Evolutionary conservation across 2,329 filamentous ascomycete genomes (phyloP).

Genomic region (Aspergillus alliaceus): DNA sequence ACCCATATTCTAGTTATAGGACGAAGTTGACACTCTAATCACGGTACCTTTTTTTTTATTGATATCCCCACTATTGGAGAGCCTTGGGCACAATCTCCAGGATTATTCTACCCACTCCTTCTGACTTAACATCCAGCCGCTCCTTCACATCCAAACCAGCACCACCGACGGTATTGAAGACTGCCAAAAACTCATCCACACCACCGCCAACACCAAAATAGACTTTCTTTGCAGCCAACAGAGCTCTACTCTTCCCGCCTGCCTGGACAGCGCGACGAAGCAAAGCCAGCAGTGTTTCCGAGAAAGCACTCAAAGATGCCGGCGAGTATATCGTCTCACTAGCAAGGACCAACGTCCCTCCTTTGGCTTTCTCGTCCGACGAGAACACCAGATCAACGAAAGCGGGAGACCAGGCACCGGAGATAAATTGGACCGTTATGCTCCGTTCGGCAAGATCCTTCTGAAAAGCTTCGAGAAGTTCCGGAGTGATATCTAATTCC

Average conservation of each 20-base stretch:
- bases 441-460: slow-evolving; percentile 39
- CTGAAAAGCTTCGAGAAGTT: slow-evolving; percentile 48
- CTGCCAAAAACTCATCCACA: slow-evolving; percentile 57
- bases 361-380: slow-evolving; percentile 31
- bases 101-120: slow-evolving; percentile 46
- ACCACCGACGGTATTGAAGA: slow-evolving; percentile 28
- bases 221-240: slow-evolving; percentile 64
- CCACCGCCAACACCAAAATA: slow-evolving; percentile 69
- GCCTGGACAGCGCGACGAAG: slow-evolving; percentile 41
- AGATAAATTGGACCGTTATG: slow-evolving; percentile 57
- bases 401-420: slow-evolving; percentile 58
- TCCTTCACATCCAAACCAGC: slow-evolving; percentile 30
- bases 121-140: slow-evolving; percentile 39
- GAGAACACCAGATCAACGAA: slow-evolving; percentile 45
- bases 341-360: slow-evolving; percentile 55
- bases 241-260: slow-evolving; percentile 42
- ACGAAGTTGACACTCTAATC: neutral
- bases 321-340: slow-evolving; percentile 67
- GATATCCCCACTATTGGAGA: neutral
- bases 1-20: neutral
- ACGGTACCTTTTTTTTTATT: neutral
- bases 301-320: slow-evolving; percentile 53
- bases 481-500: slow-evolving; percentile 51
- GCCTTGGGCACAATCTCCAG: slow-evolving; percentile 28
- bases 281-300: slow-evolving; percentile 53